phyloP scores from a whole-genome alignment of 31 red algal species.

The Odonthalia washingtoniensis region DNA sequence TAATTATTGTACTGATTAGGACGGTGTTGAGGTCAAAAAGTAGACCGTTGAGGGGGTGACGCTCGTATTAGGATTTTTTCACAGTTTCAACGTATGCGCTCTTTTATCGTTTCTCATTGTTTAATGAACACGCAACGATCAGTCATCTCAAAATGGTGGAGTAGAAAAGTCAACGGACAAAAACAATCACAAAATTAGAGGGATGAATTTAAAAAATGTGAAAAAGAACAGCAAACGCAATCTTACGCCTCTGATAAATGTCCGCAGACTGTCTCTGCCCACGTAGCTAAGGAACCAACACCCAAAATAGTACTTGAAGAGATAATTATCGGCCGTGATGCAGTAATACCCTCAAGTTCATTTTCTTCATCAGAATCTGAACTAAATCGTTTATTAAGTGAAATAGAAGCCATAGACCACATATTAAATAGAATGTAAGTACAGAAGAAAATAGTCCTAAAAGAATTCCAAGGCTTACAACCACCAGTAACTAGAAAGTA shows the following conservation, averaged over 20 bases:
- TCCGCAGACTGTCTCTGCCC: constrained; percentile 73
- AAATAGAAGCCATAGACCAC: constrained; percentile 74
- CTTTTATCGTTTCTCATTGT: no score
- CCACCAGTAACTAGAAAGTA: constrained; percentile 63
- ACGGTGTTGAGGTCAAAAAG: no score
- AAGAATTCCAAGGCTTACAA: constrained; percentile 68
- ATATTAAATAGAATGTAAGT: constrained; percentile 70
- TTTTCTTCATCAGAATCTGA: constrained; percentile 62
- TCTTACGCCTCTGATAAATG: constrained; percentile 16
- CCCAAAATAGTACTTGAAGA: constrained; percentile 72
- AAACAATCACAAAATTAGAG: no score
- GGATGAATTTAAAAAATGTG: no score
- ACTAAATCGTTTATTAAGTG: constrained; percentile 68
- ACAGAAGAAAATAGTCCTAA: constrained; percentile 72
- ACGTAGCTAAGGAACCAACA: constrained; percentile 64
- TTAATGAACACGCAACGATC: no score
- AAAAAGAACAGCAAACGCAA: no score
- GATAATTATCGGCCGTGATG: constrained; percentile 53
- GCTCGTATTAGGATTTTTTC: no score
- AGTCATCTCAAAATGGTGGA: no score
- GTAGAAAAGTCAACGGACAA: no score
- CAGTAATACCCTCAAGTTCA: constrained; percentile 49
- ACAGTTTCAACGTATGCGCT: no score
- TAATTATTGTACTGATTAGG: no score
- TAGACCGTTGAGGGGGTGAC: no score